Conservation (phyloP, 1,139 yeast species). For the Hansenula anomala region DNA sequence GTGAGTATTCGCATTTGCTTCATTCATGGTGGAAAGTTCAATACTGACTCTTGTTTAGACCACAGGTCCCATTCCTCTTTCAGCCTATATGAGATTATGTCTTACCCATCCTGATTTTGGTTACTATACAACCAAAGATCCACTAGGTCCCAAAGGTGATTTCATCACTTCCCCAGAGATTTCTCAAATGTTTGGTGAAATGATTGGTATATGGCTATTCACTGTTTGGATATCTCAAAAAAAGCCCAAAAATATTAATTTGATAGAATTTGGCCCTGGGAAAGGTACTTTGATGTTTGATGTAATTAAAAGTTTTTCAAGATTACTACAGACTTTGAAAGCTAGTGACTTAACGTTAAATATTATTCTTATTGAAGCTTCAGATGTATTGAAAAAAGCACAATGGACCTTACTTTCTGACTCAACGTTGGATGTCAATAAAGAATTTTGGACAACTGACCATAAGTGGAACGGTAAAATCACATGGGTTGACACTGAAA, state of each 20-base stretch:
- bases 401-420: constrained; percentile 54
- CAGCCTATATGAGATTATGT: constrained; percentile 80
- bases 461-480: constrained; percentile 51
- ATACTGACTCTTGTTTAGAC: not conserved
- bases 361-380: constrained; percentile 67
- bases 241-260: constrained; percentile 41
- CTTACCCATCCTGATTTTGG: constrained; percentile 75
- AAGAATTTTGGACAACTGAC: constrained; percentile 20
- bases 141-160: constrained; percentile 67
- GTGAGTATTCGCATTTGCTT: too few relatives aligned
- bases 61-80: constrained; percentile 66
- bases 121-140: constrained; percentile 75
- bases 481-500: constrained; percentile 69
- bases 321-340: constrained; percentile 24
- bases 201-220: constrained; percentile 72
- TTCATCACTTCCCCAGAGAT: constrained; percentile 86
- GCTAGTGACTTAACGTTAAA: constrained; percentile 27
- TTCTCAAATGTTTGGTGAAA: constrained; percentile 83
- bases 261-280: constrained; percentile 91
- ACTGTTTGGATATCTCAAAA: constrained; percentile 58
- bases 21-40: too few relatives aligned
- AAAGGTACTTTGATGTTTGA: constrained; percentile 77
- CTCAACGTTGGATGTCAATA: constrained; percentile 10
- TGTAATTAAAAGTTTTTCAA: constrained; percentile 43
- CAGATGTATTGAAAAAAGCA: constrained; percentile 54